Evolutionary conservation across 176 grass and related monocot species (phyloP).

Genomic region (Triticum turgidum): DNA sequence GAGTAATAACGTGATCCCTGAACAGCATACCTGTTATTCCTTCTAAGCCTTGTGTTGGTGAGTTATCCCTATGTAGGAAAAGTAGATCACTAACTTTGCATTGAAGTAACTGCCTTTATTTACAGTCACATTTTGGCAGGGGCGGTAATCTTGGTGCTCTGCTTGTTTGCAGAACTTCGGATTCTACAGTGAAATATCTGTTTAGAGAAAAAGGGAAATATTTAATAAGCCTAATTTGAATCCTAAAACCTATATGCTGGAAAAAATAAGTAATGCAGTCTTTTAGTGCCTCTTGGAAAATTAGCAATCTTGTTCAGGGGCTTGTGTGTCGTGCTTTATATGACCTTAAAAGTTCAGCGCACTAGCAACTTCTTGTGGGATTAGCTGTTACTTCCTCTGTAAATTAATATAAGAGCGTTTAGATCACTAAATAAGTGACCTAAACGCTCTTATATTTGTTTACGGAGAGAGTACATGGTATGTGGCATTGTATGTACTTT

Average conservation of each 20-base stretch:
- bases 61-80: slow-evolving; percentile 21
- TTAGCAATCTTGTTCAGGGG: not conserved
- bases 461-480: not conserved
- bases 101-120: not conserved
- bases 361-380: not conserved
- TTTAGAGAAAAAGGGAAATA: too few species aligned
- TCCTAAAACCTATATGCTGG: not conserved
- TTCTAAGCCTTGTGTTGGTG: slow-evolving; percentile 20
- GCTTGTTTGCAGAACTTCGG: not conserved
- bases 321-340: not conserved
- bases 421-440: too few species aligned
- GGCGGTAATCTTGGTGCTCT: not conserved
- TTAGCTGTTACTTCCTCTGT: not conserved
- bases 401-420: too few species aligned
- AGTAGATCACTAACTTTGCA: not conserved
- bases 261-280: not conserved
- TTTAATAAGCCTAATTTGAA: not conserved
- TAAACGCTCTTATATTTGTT: too few species aligned
- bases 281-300: not conserved
- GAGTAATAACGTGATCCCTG: slow-evolving; percentile 1
- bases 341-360: not conserved
- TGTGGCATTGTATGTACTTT: not conserved
- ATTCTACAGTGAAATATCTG: not conserved
- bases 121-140: not conserved
- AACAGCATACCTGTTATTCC: slow-evolving; percentile 5